These are phyloP conservation scores for Saturnispora galanensis DNA, from an alignment of 805 yeast species.

Conservation along the genomic window DNA sequence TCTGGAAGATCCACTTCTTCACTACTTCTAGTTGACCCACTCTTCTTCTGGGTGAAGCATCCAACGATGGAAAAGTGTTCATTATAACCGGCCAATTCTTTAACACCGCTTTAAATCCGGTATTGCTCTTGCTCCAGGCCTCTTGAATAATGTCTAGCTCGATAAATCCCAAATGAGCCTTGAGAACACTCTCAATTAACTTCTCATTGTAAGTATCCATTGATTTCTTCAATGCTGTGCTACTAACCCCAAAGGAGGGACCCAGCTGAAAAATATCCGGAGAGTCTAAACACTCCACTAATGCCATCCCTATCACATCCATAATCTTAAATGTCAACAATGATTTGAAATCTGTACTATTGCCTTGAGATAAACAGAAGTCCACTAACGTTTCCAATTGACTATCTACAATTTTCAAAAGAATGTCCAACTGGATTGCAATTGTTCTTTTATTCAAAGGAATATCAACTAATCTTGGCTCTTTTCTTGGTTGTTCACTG, in stretches of 20 bases:
- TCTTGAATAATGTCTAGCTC: too few relatives aligned
- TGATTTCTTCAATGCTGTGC: background rate
- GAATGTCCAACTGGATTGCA: constrained; percentile 1
- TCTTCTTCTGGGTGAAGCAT: too few relatives aligned
- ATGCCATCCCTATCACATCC: constrained; percentile 8
- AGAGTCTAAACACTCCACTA: constrained; percentile 5
- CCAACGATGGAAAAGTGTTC: too few relatives aligned
- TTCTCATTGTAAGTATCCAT: constrained; percentile 2
- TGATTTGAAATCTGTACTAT: constrained; percentile 1
- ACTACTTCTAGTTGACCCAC: too few relatives aligned
- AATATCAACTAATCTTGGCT: background rate
- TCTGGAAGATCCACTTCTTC: too few relatives aligned
- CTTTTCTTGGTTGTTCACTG: background rate
- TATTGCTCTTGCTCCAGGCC: too few relatives aligned
- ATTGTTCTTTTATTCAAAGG: background rate
- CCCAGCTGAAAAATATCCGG: background rate
- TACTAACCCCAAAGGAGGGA: background rate
- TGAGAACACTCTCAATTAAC: background rate
- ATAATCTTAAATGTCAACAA: constrained; percentile 13
- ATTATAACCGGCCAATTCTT: too few relatives aligned
- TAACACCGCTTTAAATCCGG: too few relatives aligned
- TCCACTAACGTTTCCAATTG: background rate
- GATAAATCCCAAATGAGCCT: background rate
- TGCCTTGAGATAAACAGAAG: background rate
- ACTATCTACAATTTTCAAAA: background rate